Percentiles rank a stretch among this genome's conserved stretches.
Conservation (phyloP, 2,329 filamentous ascomycete genomes). For the Claviceps africana region DNA sequence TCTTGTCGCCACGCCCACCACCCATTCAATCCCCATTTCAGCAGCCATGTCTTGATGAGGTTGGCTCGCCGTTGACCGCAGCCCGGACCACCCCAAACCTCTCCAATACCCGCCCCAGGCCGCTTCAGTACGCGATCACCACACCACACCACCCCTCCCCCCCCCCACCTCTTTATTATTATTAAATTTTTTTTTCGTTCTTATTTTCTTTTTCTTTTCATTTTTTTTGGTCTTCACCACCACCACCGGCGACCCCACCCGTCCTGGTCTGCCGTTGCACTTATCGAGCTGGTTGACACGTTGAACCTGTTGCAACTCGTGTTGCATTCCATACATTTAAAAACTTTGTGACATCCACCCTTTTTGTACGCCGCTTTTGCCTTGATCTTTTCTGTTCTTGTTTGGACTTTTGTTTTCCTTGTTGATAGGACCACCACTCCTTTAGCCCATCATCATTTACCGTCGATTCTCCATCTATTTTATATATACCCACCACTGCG, state of each 20-base stretch:
- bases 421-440: neutral
- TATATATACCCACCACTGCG: neutral
- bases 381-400: slow-evolving; percentile 10
- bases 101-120: neutral
- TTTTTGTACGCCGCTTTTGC: slow-evolving; percentile 12
- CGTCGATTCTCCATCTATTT: too few relatives aligned
- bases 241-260: slow-evolving; percentile 20
- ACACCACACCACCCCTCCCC: too few relatives aligned
- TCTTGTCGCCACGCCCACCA: slow-evolving; percentile 2
- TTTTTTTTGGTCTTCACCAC: slow-evolving; percentile 15
- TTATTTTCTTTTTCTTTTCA: too few relatives aligned
- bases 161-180: slow-evolving; percentile 8
- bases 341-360: slow-evolving; percentile 8
- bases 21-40: slow-evolving; percentile 13
- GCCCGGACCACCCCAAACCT: slow-evolving; percentile 5
- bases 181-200: too few relatives aligned
- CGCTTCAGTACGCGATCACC: slow-evolving; percentile 10
- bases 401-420: slow-evolving; percentile 4
- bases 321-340: slow-evolving; percentile 1
- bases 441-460: neutral
- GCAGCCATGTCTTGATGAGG: slow-evolving; percentile 30
- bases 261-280: slow-evolving; percentile 14
- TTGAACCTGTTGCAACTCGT: slow-evolving; percentile 20
- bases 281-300: slow-evolving; percentile 31
- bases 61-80: slow-evolving; percentile 26